Evolutionary conservation across 768 basidiomycete species (phyloP).

Genomic region (Serpula lacrymans): DNA sequence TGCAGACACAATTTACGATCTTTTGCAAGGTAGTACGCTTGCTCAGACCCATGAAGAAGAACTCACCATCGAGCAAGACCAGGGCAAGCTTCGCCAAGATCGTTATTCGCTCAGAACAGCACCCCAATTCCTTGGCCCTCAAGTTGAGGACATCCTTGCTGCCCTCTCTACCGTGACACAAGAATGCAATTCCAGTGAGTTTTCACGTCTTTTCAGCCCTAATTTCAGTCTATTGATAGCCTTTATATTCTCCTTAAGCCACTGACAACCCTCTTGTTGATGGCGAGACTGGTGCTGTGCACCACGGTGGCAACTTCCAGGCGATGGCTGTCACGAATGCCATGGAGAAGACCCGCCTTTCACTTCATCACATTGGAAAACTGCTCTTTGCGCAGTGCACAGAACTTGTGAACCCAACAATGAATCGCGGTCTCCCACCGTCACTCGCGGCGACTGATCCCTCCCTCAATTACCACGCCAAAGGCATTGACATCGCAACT

Average conservation of each 20-base stretch:
- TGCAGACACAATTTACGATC: slow-evolving; percentile 62
- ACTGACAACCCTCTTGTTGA: slow-evolving; percentile 89
- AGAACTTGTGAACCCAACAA: slow-evolving; percentile 52
- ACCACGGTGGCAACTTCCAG: slow-evolving; percentile 90
- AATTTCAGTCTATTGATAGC: slow-evolving; percentile 1
- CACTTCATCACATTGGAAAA: slow-evolving; percentile 67
- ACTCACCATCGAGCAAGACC: slow-evolving; percentile 67
- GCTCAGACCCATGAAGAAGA: slow-evolving; percentile 73
- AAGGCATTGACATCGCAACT: slow-evolving; percentile 81
- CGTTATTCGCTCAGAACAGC: slow-evolving; percentile 64
- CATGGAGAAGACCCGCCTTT: slow-evolving; percentile 83
- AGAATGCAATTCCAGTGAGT: slow-evolving; percentile 81
- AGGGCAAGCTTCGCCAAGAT: slow-evolving; percentile 75
- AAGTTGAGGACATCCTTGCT: slow-evolving; percentile 73
- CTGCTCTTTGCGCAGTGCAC: slow-evolving; percentile 63
- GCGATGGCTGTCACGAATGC: slow-evolving; percentile 82
- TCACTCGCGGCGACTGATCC: slow-evolving; percentile 77
- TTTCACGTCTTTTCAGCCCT: background rate
- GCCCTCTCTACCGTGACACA: slow-evolving; percentile 61
- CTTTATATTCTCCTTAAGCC: slow-evolving; percentile 36
- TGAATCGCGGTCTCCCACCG: slow-evolving; percentile 79
- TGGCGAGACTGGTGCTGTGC: slow-evolving; percentile 56
- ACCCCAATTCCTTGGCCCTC: slow-evolving; percentile 84
- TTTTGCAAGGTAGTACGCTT: slow-evolving; percentile 67
- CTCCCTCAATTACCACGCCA: slow-evolving; percentile 77